These are phyloP conservation scores for Taphrina sp. DNA, from an alignment of 1,139 yeast species.

Conservation along the genomic window DNA sequence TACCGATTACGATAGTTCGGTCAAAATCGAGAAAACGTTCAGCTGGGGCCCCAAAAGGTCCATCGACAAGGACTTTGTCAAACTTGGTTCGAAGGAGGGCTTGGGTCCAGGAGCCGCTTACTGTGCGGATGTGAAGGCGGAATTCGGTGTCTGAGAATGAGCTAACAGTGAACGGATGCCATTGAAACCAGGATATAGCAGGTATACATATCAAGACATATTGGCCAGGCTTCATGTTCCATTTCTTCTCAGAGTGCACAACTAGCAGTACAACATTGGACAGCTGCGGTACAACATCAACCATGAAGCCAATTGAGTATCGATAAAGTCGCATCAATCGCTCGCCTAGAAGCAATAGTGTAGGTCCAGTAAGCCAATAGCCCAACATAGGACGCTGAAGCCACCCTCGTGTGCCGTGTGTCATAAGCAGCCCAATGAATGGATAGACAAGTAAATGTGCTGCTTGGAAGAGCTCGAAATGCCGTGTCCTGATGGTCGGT, in stretches of 20 bases:
- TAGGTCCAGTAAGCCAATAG: constrained; percentile 18
- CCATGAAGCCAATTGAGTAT: neutral
- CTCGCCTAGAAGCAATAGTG: constrained; percentile 5
- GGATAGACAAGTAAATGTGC: constrained; percentile 12
- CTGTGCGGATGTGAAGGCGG: constrained; percentile 9
- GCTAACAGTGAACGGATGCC: constrained; percentile 25
- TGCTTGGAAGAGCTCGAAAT: constrained; percentile 13
- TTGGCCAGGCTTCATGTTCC: constrained; percentile 10
- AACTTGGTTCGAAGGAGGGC: neutral
- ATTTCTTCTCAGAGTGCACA: neutral
- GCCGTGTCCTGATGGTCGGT: neutral
- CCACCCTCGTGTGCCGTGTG: constrained; percentile 13
- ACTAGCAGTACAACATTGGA: constrained; percentile 3
- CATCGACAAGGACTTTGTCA: constrained; percentile 1
- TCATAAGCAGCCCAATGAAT: constrained; percentile 17
- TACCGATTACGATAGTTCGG: constrained; percentile 14
- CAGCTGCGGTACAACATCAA: neutral
- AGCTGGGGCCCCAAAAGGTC: constrained; percentile 24
- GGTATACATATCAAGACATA: constrained; percentile 14
- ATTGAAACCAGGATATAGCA: constrained; percentile 8
- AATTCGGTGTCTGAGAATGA: constrained; percentile 2
- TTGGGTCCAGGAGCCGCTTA: constrained; percentile 12
- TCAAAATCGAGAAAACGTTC: constrained; percentile 14
- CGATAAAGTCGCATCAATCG: neutral
- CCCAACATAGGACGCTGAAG: constrained; percentile 21